A percentile compares a stretch with the other conserved stretches of the same genome.
Evolutionary conservation across 768 basidiomycete genomes (phyloP).

Genomic region (Auriscalpium orientale): DNA sequence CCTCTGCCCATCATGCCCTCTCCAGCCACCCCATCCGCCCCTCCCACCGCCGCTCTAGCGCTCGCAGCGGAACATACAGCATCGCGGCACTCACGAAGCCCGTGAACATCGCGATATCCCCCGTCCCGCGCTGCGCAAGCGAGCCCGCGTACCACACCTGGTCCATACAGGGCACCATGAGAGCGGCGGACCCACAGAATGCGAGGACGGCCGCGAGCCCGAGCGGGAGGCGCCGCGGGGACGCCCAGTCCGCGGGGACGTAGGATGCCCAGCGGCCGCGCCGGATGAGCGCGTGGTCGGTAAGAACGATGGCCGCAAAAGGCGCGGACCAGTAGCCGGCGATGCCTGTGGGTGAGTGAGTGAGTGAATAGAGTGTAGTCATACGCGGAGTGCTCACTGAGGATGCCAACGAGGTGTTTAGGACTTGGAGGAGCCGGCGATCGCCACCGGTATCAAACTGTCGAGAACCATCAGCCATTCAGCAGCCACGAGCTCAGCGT

Average conservation of each 20-base stretch:
- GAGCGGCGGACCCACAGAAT: slow-evolving; percentile 31
- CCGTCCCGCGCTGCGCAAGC: slow-evolving; percentile 34
- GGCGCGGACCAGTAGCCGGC: slow-evolving; percentile 38
- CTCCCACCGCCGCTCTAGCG: neutral
- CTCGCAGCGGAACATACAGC: neutral
- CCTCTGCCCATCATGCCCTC: no score
- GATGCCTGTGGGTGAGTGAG: slow-evolving; percentile 24
- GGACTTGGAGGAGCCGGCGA: slow-evolving; percentile 37
- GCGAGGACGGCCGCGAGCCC: slow-evolving; percentile 35
- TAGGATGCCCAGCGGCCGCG: slow-evolving; percentile 28
- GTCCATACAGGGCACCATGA: slow-evolving; percentile 41
- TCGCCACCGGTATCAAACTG: slow-evolving; percentile 39
- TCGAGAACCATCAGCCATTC: neutral
- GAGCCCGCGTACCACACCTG: slow-evolving; percentile 47
- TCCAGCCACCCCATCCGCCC: neutral
- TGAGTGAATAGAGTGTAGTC: neutral
- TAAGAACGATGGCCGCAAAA: slow-evolving; percentile 31
- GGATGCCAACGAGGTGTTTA: slow-evolving; percentile 37
- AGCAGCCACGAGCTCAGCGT: neutral
- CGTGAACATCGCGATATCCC: slow-evolving; percentile 37
- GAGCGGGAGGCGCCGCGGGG: slow-evolving; percentile 29
- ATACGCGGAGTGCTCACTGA: slow-evolving; percentile 22
- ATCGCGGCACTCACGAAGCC: neutral
- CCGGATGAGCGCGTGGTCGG: slow-evolving; percentile 40
- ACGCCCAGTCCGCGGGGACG: slow-evolving; percentile 30